Evolutionary conservation across 805 yeast species (phyloP), one percentile per base, ranked within the genome.

Genomic region (Monosporozyma unispora): DNA sequence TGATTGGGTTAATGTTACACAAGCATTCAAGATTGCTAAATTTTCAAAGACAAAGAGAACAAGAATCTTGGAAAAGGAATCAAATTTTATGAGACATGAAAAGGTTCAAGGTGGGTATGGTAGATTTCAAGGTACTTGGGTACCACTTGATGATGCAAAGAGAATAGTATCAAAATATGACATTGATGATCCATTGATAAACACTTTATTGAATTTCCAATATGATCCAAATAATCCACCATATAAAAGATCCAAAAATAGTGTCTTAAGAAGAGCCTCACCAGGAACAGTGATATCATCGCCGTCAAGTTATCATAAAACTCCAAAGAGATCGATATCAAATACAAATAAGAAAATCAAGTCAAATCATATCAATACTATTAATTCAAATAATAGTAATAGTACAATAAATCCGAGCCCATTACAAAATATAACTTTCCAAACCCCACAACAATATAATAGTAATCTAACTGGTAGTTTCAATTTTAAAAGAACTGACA

Each of bases 1-100:
- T 64, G 86, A 90, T 57, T 93, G 98, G 98, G 88, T 93, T 48
- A 86, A 86, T 61, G 88, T 89, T 21, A 86, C 95, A 0, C 95
- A 86, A 62, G 82, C 85, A 35, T 70, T 86, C 56, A 85, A 86
- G 62, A 80, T 85, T 52, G 89, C 90, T 35, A 79, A 82, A 52
- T 82, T 81, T 58, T 84, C 87, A 41, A 86, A 86, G 66, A 85
- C 90, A 1, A 84, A 82, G 59, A 69, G 95, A 64, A 85, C 93
- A 2, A 79, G 84, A 59, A 77, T 86, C 42, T 68, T 86, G 52
- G 93, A 86, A 60, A 79, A 76, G 55, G 93, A 86, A 54, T 86
- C 85, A 21, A 87, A 72, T 46, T 29, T 22, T 14, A 81, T 82
- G 44, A 72, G 73, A 71, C 90, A 85, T 60, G 87, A 84, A 62